Base-by-base conservation (phyloP, 2,329 filamentous ascomycete species). In the Microdochium nivale region DNA sequence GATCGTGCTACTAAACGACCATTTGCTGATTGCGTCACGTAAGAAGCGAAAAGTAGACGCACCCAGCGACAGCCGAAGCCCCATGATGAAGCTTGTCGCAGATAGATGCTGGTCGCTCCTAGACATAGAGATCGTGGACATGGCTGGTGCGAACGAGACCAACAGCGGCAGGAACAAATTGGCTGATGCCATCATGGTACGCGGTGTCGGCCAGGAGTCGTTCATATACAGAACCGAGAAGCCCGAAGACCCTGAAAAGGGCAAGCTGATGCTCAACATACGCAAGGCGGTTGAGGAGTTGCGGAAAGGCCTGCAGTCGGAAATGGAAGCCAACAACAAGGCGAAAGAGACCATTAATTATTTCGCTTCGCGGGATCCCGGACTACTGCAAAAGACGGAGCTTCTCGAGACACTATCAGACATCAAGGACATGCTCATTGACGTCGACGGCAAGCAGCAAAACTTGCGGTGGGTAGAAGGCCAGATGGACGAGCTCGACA, bases 401-500 rank as follows among this genome's bases (percentile, higher is more conserved):
- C 73, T 94, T 2, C 77, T 95, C 14, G 89, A 94, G 63, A 86
- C 82, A 8, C 70, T 90, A 10, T 90, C 89, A 1, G 83, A 85
- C 55, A 83, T 87, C 60, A 90, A 90, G 63, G 88, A 95, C 65
- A 87, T 96, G 71, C 80, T 96, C 51, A 91, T 99, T 58, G 94
- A 99, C 61, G 89, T 96, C 14, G 94, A 97, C 62, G 94, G 94
- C 48, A 95, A 95, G 62, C 91, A 96, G 67, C 90, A 97, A 65
- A 96, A 94, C 65, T 78, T 99, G 47, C 87, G 92, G 50, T 96
- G 90, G 90, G 90, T 99, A 0, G 94, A 99, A 66, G 83, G 84
- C 50, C 90, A 97, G 69, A 88, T 99, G 67, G 94, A 99, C 64
- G 90, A 95, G 63, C 80, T 99, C 5, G 94, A 99, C 63, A 97